phyloP scores from a whole-genome alignment of 2,329 filamentous ascomycete genomes.

The Fusarium duplospermum region DNA sequence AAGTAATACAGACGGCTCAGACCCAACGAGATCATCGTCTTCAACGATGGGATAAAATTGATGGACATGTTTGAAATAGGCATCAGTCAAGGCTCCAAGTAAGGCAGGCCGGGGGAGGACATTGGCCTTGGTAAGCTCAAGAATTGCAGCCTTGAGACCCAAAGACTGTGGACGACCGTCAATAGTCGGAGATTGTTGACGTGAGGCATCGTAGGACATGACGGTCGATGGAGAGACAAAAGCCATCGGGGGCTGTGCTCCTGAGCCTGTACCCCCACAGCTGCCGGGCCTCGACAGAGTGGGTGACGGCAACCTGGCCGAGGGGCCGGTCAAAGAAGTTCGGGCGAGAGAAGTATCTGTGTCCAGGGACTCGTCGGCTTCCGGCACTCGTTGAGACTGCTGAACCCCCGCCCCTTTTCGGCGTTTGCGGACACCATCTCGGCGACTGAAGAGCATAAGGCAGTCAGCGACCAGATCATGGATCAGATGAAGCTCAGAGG shows the following conservation, averaged over 20 bases:
- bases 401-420: neutral
- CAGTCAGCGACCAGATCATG: neutral
- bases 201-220: neutral
- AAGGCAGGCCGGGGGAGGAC: neutral
- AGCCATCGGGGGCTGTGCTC: neutral
- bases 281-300: neutral
- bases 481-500: neutral
- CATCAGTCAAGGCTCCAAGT: conserved; percentile 1
- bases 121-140: neutral
- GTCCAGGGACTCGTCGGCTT: neutral
- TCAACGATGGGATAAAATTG: conserved; percentile 5
- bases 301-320: neutral
- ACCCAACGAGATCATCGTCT: neutral
- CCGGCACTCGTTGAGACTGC: neutral
- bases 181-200: neutral
- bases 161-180: neutral
- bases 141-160: neutral
- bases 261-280: neutral
- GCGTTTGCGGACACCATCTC: conserved; percentile 9
- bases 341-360: neutral
- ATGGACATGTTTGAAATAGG: neutral
- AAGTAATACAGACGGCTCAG: neutral
- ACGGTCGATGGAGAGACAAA: neutral
- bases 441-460: neutral
- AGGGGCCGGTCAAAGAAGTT: neutral